Conservation (phyloP, 306 rosid species). For the Argentina anserina region DNA sequence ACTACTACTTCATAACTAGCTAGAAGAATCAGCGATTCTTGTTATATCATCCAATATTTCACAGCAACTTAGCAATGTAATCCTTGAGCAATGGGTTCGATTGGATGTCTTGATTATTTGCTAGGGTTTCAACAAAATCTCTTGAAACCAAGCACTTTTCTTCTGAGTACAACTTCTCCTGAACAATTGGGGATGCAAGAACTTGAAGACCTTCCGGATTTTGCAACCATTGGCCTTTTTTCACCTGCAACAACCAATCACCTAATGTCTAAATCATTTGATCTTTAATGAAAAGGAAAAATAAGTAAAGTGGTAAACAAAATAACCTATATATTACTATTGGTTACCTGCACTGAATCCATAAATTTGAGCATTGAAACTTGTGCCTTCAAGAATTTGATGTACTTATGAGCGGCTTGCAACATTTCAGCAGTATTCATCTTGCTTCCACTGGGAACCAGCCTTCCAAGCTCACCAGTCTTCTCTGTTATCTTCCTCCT, state of each 20-base stretch:
- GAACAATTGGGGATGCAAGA: conserved; percentile 44
- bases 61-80: conserved; percentile 29
- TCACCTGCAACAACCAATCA: conserved; percentile 9
- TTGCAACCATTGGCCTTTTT: conserved; percentile 5
- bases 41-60: conserved; percentile 12
- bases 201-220: conserved; percentile 28
- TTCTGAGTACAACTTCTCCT: conserved; percentile 66
- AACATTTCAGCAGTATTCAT: conserved; percentile 96
- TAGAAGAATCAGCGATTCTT: conserved; percentile 2
- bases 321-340: not conserved
- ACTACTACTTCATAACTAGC: not conserved
- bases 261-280: not conserved
- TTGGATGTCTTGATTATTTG: conserved; percentile 24
- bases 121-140: conserved; percentile 35
- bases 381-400: conserved; percentile 75
- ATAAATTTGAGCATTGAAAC: conserved; percentile 48
- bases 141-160: conserved; percentile 61
- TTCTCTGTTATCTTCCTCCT: conserved; percentile 75
- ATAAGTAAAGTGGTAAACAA: not conserved
- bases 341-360: conserved; percentile 18
- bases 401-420: conserved; percentile 62
- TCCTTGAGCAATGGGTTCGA: conserved; percentile 38
- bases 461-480: conserved; percentile 71
- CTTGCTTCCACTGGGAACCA: conserved; percentile 68
- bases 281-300: not conserved